phyloP scores from a whole-genome alignment of 2,329 filamentous ascomycete genomes.

The Fusarium concolor region DNA sequence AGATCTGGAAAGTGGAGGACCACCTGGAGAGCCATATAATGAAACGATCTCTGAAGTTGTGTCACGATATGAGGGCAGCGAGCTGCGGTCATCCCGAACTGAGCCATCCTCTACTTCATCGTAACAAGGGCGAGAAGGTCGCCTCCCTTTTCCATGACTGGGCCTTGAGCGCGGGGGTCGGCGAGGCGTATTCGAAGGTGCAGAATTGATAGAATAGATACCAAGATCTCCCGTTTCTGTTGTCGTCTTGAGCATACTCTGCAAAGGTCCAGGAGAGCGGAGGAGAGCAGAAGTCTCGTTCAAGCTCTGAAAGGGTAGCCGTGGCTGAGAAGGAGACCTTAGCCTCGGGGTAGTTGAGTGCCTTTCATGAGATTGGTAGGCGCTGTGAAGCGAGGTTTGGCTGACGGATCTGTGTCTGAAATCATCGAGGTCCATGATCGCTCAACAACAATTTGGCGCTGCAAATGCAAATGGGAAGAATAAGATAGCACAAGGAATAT shows the following conservation, averaged over 20 bases:
- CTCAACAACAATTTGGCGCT: constrained; percentile 18
- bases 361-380: constrained; percentile 47
- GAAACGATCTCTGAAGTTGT: constrained; percentile 67
- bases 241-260: constrained; percentile 73
- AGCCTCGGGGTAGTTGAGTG: constrained; percentile 27
- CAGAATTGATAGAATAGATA: constrained; percentile 64
- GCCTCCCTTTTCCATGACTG: constrained; percentile 47
- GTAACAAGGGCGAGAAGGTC: constrained; percentile 46
- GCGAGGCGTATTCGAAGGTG: constrained; percentile 49
- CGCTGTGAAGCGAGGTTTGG: constrained; percentile 54
- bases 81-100: constrained; percentile 56
- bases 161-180: constrained; percentile 46
- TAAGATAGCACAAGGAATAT: constrained; percentile 37
- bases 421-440: constrained; percentile 48
- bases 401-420: constrained; percentile 53
- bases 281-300: constrained; percentile 58
- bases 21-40: constrained; percentile 65
- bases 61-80: constrained; percentile 63
- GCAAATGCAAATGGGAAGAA: constrained; percentile 7
- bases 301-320: constrained; percentile 57
- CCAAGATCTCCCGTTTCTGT: constrained; percentile 75
- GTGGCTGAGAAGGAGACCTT: constrained; percentile 45
- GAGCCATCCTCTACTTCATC: constrained; percentile 49
- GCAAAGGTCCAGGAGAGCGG: constrained; percentile 65
- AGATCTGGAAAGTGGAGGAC: constrained; percentile 55